Evolutionary conservation across 75 land plant species (phyloP).

Genomic region (Azolla pinnata): DNA sequence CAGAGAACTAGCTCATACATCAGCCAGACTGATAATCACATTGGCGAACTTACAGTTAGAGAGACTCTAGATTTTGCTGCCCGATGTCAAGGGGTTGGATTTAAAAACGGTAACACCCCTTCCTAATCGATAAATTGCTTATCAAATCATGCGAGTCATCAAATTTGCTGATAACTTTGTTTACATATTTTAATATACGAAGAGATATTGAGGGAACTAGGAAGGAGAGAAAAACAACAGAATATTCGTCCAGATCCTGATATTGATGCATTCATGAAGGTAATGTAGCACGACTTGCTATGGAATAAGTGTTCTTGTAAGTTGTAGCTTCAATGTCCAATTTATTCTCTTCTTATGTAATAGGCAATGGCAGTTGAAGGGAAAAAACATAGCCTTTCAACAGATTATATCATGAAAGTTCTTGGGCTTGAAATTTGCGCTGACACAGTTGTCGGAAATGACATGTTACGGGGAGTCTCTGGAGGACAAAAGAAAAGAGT

Average conservation of each 20-base stretch:
- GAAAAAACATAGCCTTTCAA: constrained; percentile 40
- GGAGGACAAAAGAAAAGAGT: constrained; percentile 42
- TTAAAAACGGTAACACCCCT: constrained; percentile 41
- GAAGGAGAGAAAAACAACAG: constrained; percentile 15
- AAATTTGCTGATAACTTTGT: no score
- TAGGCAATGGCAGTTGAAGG: constrained; percentile 74
- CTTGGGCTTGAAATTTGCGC: constrained; percentile 42
- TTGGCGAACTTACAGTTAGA: constrained; percentile 75
- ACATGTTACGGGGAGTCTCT: constrained; percentile 31
- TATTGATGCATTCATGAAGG: constrained; percentile 37
- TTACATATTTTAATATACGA: no score
- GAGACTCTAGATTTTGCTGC: constrained; percentile 84
- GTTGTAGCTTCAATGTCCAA: background rate
- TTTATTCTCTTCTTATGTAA: constrained; percentile 9
- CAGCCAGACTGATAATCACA: constrained; percentile 65
- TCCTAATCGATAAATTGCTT: background rate
- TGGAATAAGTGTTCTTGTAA: no score
- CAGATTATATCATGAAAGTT: constrained; percentile 80
- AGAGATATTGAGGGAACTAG: constrained; percentile 21
- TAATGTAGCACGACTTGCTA: no score
- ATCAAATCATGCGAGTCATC: background rate
- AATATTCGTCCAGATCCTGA: constrained; percentile 22
- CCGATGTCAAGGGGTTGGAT: constrained; percentile 83
- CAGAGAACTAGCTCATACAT: constrained; percentile 75
- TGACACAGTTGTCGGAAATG: constrained; percentile 32